Conservation (phyloP, 2,329 filamentous ascomycete genomes). For the Xylariaceae sp. region DNA sequence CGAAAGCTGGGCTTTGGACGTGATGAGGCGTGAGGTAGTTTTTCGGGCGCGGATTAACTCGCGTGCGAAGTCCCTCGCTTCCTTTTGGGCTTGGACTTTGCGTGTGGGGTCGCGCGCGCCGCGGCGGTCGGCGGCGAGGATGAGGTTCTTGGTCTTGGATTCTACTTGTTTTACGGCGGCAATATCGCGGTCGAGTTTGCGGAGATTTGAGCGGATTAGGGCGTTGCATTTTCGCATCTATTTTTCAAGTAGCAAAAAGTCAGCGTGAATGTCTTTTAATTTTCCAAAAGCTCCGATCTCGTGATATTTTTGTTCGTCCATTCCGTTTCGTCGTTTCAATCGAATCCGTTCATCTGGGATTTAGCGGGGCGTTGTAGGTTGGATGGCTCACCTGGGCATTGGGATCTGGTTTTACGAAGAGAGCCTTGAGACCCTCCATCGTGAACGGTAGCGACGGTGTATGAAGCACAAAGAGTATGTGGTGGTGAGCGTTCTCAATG, state of each 20-base stretch:
- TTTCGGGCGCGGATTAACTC: constrained; percentile 82
- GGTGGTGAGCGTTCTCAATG: too few species aligned
- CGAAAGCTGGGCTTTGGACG: constrained; percentile 84
- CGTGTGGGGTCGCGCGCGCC: constrained; percentile 76
- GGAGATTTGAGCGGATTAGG: constrained; percentile 83
- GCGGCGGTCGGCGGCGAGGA: constrained; percentile 76
- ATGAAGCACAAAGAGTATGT: too few species aligned
- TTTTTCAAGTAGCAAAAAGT: neutral
- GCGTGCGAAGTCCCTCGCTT: constrained; percentile 82
- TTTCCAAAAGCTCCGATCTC: neutral
- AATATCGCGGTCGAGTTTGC: constrained; percentile 94
- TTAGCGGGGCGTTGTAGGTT: neutral
- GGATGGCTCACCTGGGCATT: constrained; percentile 71
- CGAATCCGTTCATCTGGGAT: neutral
- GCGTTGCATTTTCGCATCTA: constrained; percentile 94
- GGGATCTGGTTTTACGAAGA: constrained; percentile 90
- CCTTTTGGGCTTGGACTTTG: constrained; percentile 71
- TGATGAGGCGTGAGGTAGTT: constrained; percentile 69
- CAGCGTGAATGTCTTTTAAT: constrained; percentile 3
- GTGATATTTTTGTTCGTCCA: neutral
- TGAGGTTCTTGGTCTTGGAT: constrained; percentile 77
- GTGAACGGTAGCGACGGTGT: too few species aligned
- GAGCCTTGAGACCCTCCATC: constrained; percentile 84
- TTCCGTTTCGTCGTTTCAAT: neutral
- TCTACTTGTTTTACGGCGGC: constrained; percentile 73